Conservation (phyloP, 495 filamentous ascomycete species). For the Aspergillus funiculosus region DNA sequence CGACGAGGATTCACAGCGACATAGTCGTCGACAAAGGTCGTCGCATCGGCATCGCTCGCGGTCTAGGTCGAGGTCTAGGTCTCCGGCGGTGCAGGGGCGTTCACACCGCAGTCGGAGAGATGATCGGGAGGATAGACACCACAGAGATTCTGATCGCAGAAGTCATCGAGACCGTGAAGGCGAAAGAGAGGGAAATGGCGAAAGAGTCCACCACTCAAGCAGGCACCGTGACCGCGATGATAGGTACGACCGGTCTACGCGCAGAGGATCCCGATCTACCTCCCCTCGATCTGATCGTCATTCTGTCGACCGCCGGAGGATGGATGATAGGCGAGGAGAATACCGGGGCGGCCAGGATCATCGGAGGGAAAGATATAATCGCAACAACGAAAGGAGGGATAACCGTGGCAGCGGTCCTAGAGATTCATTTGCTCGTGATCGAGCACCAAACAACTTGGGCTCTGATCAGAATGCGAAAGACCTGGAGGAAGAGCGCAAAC, state of each 20-base stretch:
- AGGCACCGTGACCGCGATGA: conserved; percentile 27
- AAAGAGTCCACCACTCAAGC: conserved; percentile 20
- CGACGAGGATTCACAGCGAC: conserved; percentile 29
- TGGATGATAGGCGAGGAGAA: conserved; percentile 14
- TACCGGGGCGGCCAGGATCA: conserved; percentile 7
- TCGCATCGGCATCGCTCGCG: conserved; percentile 33
- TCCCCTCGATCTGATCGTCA: conserved; percentile 22
- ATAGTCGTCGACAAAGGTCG: conserved; percentile 20
- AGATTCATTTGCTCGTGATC: conserved; percentile 23
- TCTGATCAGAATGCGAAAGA: conserved; percentile 20
- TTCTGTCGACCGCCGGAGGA: conserved; percentile 9
- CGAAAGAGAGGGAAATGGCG: conserved; percentile 22
- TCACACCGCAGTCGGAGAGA: conserved; percentile 27
- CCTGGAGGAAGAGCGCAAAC: conserved; percentile 37
- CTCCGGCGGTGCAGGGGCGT: conserved; percentile 25
- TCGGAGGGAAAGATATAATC: conserved; percentile 14
- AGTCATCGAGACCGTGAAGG: conserved; percentile 12
- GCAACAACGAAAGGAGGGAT: conserved; percentile 15
- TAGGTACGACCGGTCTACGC: conserved; percentile 23
- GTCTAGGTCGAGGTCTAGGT: conserved; percentile 26
- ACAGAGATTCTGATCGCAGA: conserved; percentile 21
- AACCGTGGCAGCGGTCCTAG: conserved; percentile 14
- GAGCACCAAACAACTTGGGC: conserved; percentile 10
- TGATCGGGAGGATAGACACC: conserved; percentile 27
- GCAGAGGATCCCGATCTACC: conserved; percentile 18